Evolutionary conservation across 805 yeast species (phyloP), one percentile per base, ranked within the genome.

Genomic region (Monosporozyma aerobia): DNA sequence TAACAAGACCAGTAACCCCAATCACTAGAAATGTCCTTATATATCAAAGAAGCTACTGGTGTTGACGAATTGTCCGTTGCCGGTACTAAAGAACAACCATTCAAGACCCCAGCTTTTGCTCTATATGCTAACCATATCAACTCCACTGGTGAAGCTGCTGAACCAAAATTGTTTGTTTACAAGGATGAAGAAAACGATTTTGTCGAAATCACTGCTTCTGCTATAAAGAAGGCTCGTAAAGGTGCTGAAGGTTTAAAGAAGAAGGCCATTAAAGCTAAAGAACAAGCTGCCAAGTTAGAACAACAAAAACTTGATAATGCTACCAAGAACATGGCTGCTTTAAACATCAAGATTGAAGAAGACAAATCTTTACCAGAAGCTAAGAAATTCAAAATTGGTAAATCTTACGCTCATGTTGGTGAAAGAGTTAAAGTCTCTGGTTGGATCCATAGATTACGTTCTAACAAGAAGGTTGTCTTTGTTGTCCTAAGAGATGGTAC

Each of bases 401-500:
- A 77, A 9, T 69, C 83, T 50, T 77, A 77, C 53, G 76, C 73
- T 5, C 63, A 71, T 62, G 77, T 89, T 44, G 94, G 82, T 53
- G 60, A 74, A 56, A 82, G 99, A 70, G 89, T 89, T 51, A 68
- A 76, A 52, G 84, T 92, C 45, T 82, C 82, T 58, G 99, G 99
- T 56, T 94, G 99, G 99, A 78, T 94, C 56, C 99, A 94, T 71
- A 85, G 99, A 69, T 77, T 95, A 62, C 84, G 99, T 71, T 62
- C 81, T 45, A 98, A 94, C 72, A 94, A 95, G 75, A 96, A 95
- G 47, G 79, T 89, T 47, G 94, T 86, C 16, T 94, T 94, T 69
- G 68, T 95, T 54, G 94, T 95, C 44, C 75, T 94, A 64, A 85
- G 99, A 76, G 99, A 94, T 69, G 99, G 99, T 62, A 76, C 92